Conservation (phyloP, 2,329 filamentous ascomycete genomes). For the Hyphodiscus sp. region DNA sequence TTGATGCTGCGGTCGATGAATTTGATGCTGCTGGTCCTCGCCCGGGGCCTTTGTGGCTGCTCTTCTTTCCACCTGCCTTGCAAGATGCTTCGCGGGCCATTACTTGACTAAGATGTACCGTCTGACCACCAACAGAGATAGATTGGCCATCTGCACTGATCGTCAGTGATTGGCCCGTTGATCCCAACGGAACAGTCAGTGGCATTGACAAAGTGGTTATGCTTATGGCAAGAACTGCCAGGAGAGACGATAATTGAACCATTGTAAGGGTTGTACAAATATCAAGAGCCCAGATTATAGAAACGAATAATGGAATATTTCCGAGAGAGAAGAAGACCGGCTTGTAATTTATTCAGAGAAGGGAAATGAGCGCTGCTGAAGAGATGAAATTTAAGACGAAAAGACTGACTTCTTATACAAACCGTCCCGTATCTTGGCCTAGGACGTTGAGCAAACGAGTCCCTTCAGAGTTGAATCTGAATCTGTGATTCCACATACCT, state of each 20-base stretch:
- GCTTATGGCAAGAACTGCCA: conserved; percentile 2
- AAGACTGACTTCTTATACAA: background rate
- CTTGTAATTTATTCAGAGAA: background rate
- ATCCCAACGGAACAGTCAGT: conserved; percentile 7
- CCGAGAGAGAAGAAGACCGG: background rate
- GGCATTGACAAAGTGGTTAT: conserved; percentile 3
- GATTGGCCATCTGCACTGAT: conserved; percentile 14
- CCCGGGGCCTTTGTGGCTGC: no score
- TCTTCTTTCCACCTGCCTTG: background rate
- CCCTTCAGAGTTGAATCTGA: background rate
- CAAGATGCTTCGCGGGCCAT: background rate
- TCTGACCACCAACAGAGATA: conserved; percentile 6
- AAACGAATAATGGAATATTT: background rate
- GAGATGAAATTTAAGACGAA: background rate
- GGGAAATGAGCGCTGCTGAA: background rate
- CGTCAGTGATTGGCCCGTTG: conserved; percentile 7
- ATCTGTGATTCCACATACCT: background rate
- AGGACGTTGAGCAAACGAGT: background rate
- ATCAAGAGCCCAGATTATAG: background rate
- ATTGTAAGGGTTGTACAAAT: background rate
- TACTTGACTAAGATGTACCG: conserved; percentile 8
- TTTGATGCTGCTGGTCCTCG: background rate
- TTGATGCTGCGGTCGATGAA: background rate
- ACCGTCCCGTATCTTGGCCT: background rate
- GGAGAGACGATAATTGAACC: background rate